phyloP scores from a whole-genome alignment of 768 basidiomycete species.

The Stropharia rugosoannulata region DNA sequence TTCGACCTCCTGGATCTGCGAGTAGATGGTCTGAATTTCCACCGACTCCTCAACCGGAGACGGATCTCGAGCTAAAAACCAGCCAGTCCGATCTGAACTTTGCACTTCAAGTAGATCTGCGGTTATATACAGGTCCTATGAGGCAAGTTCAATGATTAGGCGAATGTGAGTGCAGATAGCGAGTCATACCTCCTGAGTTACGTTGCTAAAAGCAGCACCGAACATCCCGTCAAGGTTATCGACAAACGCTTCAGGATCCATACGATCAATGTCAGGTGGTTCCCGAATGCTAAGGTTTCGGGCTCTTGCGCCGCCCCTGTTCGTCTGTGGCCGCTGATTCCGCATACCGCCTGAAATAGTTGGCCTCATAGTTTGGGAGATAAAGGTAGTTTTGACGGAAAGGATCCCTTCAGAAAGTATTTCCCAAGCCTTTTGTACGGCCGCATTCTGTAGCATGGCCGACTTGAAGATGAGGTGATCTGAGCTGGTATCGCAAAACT shows the following conservation, averaged over 20 bases:
- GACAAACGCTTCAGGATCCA: conserved; percentile 70
- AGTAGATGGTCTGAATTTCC: conserved; percentile 81
- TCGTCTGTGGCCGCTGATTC: conserved; percentile 18
- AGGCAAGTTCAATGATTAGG: not conserved
- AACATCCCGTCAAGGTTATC: conserved; percentile 78
- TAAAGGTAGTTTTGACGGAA: conserved; percentile 44
- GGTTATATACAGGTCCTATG: conserved; percentile 73
- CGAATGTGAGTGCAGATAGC: not conserved
- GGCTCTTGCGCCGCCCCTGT: conserved; percentile 25
- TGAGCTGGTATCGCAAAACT: conserved; percentile 57
- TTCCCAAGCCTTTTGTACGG: conserved; percentile 47
- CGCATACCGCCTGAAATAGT: conserved; percentile 30
- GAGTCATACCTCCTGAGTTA: conserved; percentile 67
- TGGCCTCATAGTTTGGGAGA: conserved; percentile 62
- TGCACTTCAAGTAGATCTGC: conserved; percentile 82
- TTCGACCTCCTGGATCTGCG: conserved; percentile 69
- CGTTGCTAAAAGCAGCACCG: conserved; percentile 69
- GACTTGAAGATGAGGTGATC: conserved; percentile 52
- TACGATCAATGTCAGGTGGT: conserved; percentile 62
- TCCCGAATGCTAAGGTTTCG: conserved; percentile 42
- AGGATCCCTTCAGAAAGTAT: conserved; percentile 41
- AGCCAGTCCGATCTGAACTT: conserved; percentile 74
- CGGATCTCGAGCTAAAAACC: conserved; percentile 67
- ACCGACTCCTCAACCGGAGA: conserved; percentile 54
- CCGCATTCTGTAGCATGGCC: conserved; percentile 37